A percentile compares a stretch with the other conserved stretches of the same genome.
These are phyloP conservation scores for Chaetothyriales sp. DNA, from an alignment of 2,329 filamentous ascomycete species.

Conservation along the genomic window DNA sequence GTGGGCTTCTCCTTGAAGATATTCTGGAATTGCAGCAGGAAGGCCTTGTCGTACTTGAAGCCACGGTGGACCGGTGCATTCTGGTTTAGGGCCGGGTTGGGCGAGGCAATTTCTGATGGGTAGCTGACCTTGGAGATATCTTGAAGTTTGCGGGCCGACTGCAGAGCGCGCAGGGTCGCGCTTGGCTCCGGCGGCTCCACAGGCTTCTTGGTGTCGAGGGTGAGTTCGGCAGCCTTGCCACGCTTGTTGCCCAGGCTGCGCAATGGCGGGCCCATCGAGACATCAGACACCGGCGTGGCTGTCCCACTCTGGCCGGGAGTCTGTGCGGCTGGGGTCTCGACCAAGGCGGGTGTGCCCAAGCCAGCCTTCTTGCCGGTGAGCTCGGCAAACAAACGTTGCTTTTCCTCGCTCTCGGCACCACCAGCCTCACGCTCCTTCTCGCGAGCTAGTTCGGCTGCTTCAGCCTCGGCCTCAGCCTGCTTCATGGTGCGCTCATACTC, in stretches of 20 bases:
- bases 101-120: constrained; percentile 67
- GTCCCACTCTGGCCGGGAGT: constrained; percentile 31
- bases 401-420: constrained; percentile 20
- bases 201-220: constrained; percentile 71
- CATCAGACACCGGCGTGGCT: constrained; percentile 32
- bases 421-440: constrained; percentile 26
- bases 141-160: constrained; percentile 75
- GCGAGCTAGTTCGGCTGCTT: constrained; percentile 31
- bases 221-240: constrained; percentile 71
- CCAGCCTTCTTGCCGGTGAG: constrained; percentile 28
- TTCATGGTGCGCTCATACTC: constrained; percentile 34
- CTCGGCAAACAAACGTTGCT: constrained; percentile 28
- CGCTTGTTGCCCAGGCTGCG: constrained; percentile 49
- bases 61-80: constrained; percentile 56
- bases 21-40: constrained; percentile 88
- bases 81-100: constrained; percentile 78
- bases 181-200: constrained; percentile 87
- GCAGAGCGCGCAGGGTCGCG: constrained; percentile 81
- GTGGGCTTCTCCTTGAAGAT: constrained; percentile 96
- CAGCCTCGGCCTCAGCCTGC: constrained; percentile 33
- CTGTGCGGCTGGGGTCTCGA: constrained; percentile 19
- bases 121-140: constrained; percentile 68
- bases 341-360: constrained; percentile 14
- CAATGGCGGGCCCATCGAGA: constrained; percentile 33
- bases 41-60: constrained; percentile 91